Evolutionary conservation across 257 asterid genomes (phyloP).

Genomic region (Solanum chiquidenum): DNA sequence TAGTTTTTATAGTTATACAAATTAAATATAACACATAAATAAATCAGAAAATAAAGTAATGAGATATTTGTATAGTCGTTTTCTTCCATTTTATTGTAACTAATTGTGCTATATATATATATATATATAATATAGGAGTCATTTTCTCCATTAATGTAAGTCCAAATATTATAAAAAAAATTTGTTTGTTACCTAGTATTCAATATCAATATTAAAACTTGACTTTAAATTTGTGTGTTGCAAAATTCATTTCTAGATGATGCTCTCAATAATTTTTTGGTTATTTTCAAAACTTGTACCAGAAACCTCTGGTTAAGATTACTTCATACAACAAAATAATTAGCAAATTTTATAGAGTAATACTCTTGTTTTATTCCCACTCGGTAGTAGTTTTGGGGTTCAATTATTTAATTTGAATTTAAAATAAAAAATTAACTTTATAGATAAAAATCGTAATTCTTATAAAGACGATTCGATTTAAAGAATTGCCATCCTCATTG

Average conservation of each 20-base stretch:
- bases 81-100: neutral
- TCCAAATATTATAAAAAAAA: neutral
- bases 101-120: neutral
- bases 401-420: neutral
- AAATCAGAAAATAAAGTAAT: neutral
- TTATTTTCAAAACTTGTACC: neutral
- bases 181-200: no score
- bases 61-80: neutral
- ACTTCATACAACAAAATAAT: neutral
- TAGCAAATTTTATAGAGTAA: neutral
- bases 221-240: neutral
- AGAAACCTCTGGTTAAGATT: neutral
- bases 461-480: neutral
- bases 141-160: neutral
- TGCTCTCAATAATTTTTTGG: neutral
- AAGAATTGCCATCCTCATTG: neutral
- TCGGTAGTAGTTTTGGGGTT: rapidly evolving
- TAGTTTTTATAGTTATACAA: no score
- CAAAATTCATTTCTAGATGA: neutral
- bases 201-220: no score
- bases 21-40: neutral
- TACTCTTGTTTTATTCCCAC: neutral
- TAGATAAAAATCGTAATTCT: neutral
- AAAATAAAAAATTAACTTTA: neutral
- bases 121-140: neutral